Base-by-base conservation (phyloP, 2,329 filamentous ascomycete genomes). In the Ceratocystis diversiconidia region DNA sequence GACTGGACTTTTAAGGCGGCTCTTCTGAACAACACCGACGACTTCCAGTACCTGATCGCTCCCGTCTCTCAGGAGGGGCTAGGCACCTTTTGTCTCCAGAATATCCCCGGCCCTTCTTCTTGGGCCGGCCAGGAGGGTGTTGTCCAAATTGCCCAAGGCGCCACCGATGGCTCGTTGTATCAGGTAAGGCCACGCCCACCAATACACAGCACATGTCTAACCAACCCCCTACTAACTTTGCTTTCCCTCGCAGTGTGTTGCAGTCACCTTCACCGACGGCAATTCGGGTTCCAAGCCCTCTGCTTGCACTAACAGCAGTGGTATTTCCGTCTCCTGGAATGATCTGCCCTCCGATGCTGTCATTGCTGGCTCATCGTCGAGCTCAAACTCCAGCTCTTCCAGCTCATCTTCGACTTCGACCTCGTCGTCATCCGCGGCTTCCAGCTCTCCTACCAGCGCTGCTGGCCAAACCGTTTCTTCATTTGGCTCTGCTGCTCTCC, bases 41-140 rank as follows among this genome's bases (percentile, higher is more conserved):
- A 67, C 61, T 65, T 67, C 25, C 41, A 65, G 61, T 67, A 65
- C 55, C 44, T 67, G 15, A 36, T n/a, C 8, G 60, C 63, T 2
- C 66, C 66, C 28, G 52, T 67, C 25, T 60, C 63, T 70, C 82
- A 86, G 73, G 80, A 73, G 65, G 82, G 82, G 17, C 73, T 80
- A 1, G 82, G 83, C 64, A 72, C 74, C 62, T 83, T 80, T 69
- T 86, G 84, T 73, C 72, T 80, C 70, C 77, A 79, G 0, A 69
- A 70, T 3, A 72, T 86, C 50, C 76, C 74, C 1, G 75, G 80
- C 0, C 81, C 82, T 0, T 72, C 74, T 30, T 75, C 74, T n/a
- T 84, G 77, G 70, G 77, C 76, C 1, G 83, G 83, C 46, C 75
- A 80, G 71, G 79, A 79, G 72, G 84, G 82, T 19, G 74, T 85